Base-by-base conservation (phyloP, 2,329 filamentous ascomycete genomes). In the Fusarium newnesense region DNA sequence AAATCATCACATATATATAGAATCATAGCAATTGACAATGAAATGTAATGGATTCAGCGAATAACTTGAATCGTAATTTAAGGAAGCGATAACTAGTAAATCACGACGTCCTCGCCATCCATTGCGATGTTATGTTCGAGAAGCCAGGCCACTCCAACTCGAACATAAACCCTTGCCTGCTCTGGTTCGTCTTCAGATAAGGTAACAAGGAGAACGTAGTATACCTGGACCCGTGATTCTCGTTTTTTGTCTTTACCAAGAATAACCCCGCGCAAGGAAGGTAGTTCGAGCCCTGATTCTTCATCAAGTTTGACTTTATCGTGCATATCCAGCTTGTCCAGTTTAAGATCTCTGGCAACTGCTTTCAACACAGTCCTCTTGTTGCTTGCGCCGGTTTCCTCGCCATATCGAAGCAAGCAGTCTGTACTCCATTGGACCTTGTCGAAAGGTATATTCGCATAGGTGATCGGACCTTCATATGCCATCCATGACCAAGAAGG, bases 401-500 rank as follows among this genome's bases (percentile, higher is more conserved):
- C 24, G 11, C 16, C 9, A 42, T 11, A n/a, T n/a, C 19, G 30
- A 44, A 52, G 49, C 44, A 32, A 34, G 26, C 24, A 57, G 24
- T 37, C 59, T 24, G 32, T 57, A 1, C 28, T 61, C 59, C 59
- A 61, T n/a, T 61, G 19, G 7, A 61, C 59, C 30, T 43, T 11
- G 37, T 56, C 49, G 9, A 61, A 61, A 18, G 37, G 47, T 16
- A 61, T 26, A 12, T 61, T 39, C 7, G 49, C 24, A n/a, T 57
- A 43, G 1, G 30, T 28, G 18, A 61, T 61, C 7, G 49, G 37
- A 2, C 59, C 49, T 9, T 44, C 37, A 18, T 44, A 61, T 15
- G 49, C 49, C 59, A 44, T 61, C 59, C 59, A 61, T 21, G 59
- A 61, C 59, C 59, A 61, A 15, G 49, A 42, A 18, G 59, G 59